Evolutionary conservation across 192 early-diverging fungal species (phyloP), one percentile per base, ranked within the genome.

Genomic region (Coemansia sp.): DNA sequence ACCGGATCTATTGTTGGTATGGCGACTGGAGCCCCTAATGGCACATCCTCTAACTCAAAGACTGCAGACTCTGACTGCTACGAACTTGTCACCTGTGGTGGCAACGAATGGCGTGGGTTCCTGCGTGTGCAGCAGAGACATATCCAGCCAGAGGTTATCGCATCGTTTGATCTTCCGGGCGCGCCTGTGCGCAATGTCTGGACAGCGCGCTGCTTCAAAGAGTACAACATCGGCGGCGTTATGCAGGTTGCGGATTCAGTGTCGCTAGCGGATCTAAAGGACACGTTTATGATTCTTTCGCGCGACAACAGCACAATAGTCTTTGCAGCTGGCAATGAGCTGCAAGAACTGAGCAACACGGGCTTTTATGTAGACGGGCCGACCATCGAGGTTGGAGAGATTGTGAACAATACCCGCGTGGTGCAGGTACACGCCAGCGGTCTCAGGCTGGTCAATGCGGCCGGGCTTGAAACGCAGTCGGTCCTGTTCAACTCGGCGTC

Each of bases 391-490:
- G 91, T 90, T 5, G 89, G 89, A 10, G 85, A 89, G 17, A 67
- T 96, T 1, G 71, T 93, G 55, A 86, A 87, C 48, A 83, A 87
- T 31, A 87, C 86, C 6, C 76, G 87, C 7, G 90, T 94, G 57
- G 85, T 99, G 6, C 97, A 99, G 69, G 91, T 96, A 8, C 83
- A 92, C 63, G 75, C 85, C n/a, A 67, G 76, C 17, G 94, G 94
- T 0, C 73, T 98, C 14, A 68, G 88, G 10, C 40, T 95, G 6
- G 61, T 97, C 3, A 88, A 93, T 60, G 82, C 86, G 33, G 56
- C 64, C 0, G 80, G 67, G 25, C 67, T 71, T 31, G 75, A 69
- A 30, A 73, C 65, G 25, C 78, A 80, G 56, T 36, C 69, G 10
- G 34, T 74, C 8, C 56, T 36, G 29, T 40, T 73, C 38, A 64